These are phyloP conservation scores for Alternaria panax DNA, from an alignment of 2,329 filamentous ascomycete species.

Conservation along the genomic window DNA sequence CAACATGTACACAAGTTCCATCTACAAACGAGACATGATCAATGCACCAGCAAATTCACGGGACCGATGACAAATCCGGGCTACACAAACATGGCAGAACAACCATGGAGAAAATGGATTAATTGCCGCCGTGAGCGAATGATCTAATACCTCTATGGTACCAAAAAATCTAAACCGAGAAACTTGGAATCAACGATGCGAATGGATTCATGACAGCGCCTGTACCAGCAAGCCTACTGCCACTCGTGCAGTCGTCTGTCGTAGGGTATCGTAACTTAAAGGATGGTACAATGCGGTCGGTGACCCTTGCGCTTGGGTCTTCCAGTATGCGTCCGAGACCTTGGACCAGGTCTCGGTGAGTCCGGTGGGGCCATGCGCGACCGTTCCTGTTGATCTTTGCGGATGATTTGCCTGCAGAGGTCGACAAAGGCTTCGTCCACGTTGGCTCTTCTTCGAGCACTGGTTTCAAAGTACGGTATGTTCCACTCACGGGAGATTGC, in stretches of 20 bases:
- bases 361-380: conserved; percentile 27
- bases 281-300: conserved; percentile 38
- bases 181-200: conserved; percentile 12
- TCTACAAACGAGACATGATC: background rate
- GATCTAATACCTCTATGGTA: conserved; percentile 33
- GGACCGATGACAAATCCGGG: conserved; percentile 9
- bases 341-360: conserved; percentile 19
- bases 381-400: conserved; percentile 67
- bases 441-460: conserved; percentile 81
- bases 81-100: conserved; percentile 3
- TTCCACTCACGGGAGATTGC: conserved; percentile 86
- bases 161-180: conserved; percentile 13
- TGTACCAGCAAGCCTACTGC: conserved; percentile 35
- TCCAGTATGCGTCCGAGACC: conserved; percentile 15
- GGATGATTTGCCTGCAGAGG: conserved; percentile 82
- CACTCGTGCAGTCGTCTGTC: conserved; percentile 21
- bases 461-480: conserved; percentile 90
- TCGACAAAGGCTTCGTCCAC: conserved; percentile 91
- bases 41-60: background rate
- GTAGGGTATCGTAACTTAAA: conserved; percentile 37
- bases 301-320: conserved; percentile 21
- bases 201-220: conserved; percentile 20
- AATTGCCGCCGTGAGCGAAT: conserved; percentile 28
- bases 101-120: conserved; percentile 16
- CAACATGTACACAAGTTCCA: background rate